Evolutionary conservation across 2,329 filamentous ascomycete species (phyloP).

Genomic region (Grosmannia huntii): DNA sequence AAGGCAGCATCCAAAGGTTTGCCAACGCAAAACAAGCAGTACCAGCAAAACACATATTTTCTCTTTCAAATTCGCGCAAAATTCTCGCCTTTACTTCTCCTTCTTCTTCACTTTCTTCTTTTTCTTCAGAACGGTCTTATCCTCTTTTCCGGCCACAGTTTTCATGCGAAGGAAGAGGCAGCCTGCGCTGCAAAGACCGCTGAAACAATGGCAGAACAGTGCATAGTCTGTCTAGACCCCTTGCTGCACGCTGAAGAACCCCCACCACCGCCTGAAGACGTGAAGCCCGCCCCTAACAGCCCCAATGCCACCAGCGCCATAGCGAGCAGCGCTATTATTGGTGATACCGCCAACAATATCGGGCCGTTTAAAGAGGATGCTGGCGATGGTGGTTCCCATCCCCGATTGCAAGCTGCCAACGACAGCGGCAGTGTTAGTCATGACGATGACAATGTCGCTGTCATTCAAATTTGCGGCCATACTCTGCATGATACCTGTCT

Average conservation of each 20-base stretch:
- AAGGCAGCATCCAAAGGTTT: background rate
- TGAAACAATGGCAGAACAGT: constrained; percentile 44
- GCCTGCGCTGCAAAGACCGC: constrained; percentile 5
- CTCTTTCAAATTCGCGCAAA: background rate
- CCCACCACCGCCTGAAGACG: constrained; percentile 12
- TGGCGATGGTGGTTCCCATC: background rate
- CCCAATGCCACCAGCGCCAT: background rate
- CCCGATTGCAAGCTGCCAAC: background rate
- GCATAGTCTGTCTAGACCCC: constrained; percentile 56
- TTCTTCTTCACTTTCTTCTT: background rate
- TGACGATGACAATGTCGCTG: constrained; percentile 36
- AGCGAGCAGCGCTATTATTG: background rate
- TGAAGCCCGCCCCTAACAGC: constrained; percentile 3
- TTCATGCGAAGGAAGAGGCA: constrained; percentile 12
- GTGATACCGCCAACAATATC: background rate
- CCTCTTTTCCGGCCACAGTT: background rate
- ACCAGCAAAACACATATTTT: background rate
- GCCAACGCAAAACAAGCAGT: background rate
- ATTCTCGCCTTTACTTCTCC: background rate
- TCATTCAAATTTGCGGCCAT: constrained; percentile 71
- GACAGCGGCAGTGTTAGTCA: constrained; percentile 1
- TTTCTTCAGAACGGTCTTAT: background rate
- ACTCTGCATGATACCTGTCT: constrained; percentile 86
- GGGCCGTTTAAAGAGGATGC: background rate
- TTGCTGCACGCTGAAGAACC: constrained; percentile 24